phyloP scores from a whole-genome alignment of 2,329 filamentous ascomycete species.

The Stagonosporopsis tanaceti region DNA sequence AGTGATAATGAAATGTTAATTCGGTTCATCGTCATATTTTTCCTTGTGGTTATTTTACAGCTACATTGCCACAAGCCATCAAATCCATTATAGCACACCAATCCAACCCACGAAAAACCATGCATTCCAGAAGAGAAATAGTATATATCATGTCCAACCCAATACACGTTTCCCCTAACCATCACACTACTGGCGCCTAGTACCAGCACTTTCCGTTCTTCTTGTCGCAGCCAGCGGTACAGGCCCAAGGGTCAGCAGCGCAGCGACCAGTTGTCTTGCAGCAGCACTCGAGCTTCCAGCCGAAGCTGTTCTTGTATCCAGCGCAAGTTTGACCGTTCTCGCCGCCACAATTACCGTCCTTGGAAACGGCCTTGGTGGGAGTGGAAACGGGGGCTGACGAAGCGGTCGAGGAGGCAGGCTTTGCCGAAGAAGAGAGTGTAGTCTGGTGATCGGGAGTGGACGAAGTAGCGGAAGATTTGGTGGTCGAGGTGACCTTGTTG shows the following conservation, averaged over 20 bases:
- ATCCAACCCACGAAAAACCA: conserved; percentile 8
- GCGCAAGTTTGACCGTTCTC: conserved; percentile 35
- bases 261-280: conserved; percentile 32
- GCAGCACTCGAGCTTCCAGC: conserved; percentile 37
- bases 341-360: conserved; percentile 38
- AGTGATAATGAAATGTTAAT: neutral
- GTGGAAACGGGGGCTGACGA: conserved; percentile 21
- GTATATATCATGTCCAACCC: neutral
- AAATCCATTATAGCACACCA: conserved; percentile 6
- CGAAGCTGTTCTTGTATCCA: conserved; percentile 34
- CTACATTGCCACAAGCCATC: conserved; percentile 12
- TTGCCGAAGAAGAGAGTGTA: conserved; percentile 15
- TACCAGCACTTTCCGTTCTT: conserved; percentile 40
- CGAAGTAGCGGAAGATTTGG: conserved; percentile 7
- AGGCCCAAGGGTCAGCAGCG: conserved; percentile 31
- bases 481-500: conserved; percentile 3
- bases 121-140: conserved; percentile 4
- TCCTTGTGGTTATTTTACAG: conserved; percentile 3
- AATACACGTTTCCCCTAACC: neutral
- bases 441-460: conserved; percentile 5
- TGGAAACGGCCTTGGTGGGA: conserved; percentile 27
- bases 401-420: conserved; percentile 23
- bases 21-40: neutral
- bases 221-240: conserved; percentile 39
- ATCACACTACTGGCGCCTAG: conserved; percentile 7